phyloP scores from a whole-genome alignment of 148 eudicot species.

The Hydrangea macrophylla region DNA sequence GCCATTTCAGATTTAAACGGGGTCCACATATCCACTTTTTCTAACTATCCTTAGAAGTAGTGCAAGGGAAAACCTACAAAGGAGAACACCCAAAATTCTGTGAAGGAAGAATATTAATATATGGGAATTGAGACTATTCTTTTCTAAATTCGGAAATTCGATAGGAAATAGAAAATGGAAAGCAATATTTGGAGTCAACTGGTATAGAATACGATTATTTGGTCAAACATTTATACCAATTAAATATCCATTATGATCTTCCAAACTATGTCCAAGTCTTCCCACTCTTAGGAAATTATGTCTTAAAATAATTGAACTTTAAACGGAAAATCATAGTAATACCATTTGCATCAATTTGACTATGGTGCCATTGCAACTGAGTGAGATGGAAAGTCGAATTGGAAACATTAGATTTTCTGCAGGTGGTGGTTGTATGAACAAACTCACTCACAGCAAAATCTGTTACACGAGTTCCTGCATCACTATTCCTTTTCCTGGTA shows the following conservation, averaged over 20 bases:
- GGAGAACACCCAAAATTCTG: too few species aligned
- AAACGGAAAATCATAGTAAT: conserved; percentile 13
- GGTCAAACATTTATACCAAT: neutral
- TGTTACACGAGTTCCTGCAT: conserved; percentile 34
- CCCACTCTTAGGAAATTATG: neutral
- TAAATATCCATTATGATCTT: neutral
- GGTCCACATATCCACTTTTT: neutral
- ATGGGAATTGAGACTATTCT: neutral
- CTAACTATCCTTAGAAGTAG: too few species aligned
- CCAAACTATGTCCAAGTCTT: conserved; percentile 5
- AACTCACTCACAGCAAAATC: conserved; percentile 59
- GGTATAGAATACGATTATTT: neutral
- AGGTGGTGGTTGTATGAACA: conserved; percentile 59
- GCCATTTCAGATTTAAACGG: neutral
- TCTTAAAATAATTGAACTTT: neutral
- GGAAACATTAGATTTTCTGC: conserved; percentile 47
- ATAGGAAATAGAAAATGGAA: neutral
- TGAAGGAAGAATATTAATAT: too few species aligned
- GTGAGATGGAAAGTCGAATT: conserved; percentile 60
- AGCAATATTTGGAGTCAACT: neutral
- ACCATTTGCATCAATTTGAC: conserved; percentile 55
- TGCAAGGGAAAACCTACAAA: too few species aligned
- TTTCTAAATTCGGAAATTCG: neutral
- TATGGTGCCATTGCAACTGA: conserved; percentile 68
- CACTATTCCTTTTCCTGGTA: conserved; percentile 29